Evolutionary conservation across 805 yeast species (phyloP).

Genomic region (Pichia nakasei): DNA sequence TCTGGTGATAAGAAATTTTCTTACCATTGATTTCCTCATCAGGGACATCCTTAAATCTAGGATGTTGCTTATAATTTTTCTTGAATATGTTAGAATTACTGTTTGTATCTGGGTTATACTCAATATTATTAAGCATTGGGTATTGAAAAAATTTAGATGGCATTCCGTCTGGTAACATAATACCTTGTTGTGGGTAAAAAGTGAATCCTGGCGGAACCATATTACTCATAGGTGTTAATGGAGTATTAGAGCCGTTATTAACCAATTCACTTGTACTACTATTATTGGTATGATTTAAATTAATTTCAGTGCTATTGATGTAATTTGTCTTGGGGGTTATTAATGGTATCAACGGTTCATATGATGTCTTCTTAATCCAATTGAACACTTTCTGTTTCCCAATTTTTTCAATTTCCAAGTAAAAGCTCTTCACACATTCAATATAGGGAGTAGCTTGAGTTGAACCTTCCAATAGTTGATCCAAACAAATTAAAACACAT

Average conservation of each 20-base stretch:
- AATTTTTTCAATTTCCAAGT: conserved; percentile 13
- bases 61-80: conserved; percentile 4
- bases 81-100: background rate
- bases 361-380: conserved; percentile 13
- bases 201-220: conserved; percentile 1
- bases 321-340: background rate
- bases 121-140: background rate
- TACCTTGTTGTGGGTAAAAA: background rate
- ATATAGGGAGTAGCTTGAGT: conserved; percentile 14
- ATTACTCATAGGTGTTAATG: conserved; percentile 6
- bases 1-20: conserved; percentile 7
- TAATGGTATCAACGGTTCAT: background rate
- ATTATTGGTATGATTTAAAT: background rate
- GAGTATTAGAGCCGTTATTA: background rate
- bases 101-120: background rate
- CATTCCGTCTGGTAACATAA: background rate
- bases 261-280: background rate
- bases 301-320: background rate
- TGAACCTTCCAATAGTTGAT: conserved; percentile 15
- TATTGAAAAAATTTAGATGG: background rate
- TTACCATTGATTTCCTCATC: conserved; percentile 9
- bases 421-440: conserved; percentile 18
- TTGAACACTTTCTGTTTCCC: conserved; percentile 11
- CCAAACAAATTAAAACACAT: conserved; percentile 14
- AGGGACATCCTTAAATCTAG: conserved; percentile 11